phyloP scores from a whole-genome alignment of 768 basidiomycete species.

The Rhizopogon vulgaris region DNA sequence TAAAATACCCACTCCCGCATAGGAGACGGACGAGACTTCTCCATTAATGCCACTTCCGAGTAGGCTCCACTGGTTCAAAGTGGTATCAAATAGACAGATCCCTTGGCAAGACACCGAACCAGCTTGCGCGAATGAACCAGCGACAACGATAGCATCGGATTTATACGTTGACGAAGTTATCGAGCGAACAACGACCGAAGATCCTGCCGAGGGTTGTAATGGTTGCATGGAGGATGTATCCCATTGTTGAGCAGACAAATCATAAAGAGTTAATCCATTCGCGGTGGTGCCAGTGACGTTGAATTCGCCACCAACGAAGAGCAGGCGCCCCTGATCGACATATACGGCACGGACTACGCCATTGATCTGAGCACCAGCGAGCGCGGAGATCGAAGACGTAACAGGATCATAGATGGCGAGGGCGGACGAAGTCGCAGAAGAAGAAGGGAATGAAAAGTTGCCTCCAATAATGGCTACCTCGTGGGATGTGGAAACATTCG shows the following conservation, averaged over 20 bases:
- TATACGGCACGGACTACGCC: constrained; percentile 76
- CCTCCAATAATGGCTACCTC: constrained; percentile 82
- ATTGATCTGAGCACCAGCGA: constrained; percentile 57
- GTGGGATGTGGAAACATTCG: constrained; percentile 59
- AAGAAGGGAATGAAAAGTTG: constrained; percentile 66
- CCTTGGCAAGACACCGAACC: constrained; percentile 70
- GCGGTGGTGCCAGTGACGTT: constrained; percentile 48
- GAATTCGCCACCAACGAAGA: constrained; percentile 87
- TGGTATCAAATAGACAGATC: constrained; percentile 71
- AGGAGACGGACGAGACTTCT: constrained; percentile 70
- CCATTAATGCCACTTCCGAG: constrained; percentile 81
- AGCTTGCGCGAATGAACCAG: constrained; percentile 80
- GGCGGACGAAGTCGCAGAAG: constrained; percentile 39
- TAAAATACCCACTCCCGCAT: constrained; percentile 62
- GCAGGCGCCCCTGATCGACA: constrained; percentile 51
- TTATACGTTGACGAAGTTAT: constrained; percentile 59
- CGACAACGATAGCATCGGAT: constrained; percentile 64
- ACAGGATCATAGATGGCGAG: constrained; percentile 68
- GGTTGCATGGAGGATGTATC: constrained; percentile 49
- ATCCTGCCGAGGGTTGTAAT: constrained; percentile 49
- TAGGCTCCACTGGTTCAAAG: constrained; percentile 67
- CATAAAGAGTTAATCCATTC: constrained; percentile 76
- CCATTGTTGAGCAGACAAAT: constrained; percentile 64
- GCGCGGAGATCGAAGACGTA: constrained; percentile 40
- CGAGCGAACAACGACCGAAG: constrained; percentile 61